Evolutionary conservation across 805 yeast species (phyloP).

Genomic region (Martiniozyma abietophila): DNA sequence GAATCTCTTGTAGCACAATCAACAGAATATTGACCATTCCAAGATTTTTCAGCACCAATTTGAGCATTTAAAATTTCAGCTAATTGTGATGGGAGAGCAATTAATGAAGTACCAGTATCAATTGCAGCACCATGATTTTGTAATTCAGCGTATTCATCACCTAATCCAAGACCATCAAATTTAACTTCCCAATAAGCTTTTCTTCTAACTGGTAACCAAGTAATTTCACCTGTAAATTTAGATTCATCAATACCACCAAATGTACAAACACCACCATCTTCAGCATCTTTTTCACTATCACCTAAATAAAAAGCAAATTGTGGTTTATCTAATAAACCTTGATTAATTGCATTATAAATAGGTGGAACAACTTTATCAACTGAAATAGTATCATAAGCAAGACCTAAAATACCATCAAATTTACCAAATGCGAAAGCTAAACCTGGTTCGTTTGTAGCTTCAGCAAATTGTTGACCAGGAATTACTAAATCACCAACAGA

Average conservation of each 20-base stretch:
- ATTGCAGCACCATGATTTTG: constrained; percentile 89
- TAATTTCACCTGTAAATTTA: constrained; percentile 71
- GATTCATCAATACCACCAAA: constrained; percentile 88
- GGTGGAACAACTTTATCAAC: constrained; percentile 91
- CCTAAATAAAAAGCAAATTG: constrained; percentile 90
- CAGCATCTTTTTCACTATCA: constrained; percentile 54
- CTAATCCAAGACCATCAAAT: constrained; percentile 83
- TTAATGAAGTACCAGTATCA: constrained; percentile 96
- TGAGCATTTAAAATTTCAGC: constrained; percentile 93
- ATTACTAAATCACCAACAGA: constrained; percentile 76
- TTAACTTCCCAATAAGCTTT: constrained; percentile 99
- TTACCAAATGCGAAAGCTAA: constrained; percentile 97
- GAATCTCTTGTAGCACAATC: constrained; percentile 81
- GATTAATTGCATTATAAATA: constrained; percentile 74
- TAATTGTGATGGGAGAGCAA: constrained; percentile 88
- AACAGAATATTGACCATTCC: constrained; percentile 94
- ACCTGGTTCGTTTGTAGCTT: constrained; percentile 96
- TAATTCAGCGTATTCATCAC: constrained; percentile 83
- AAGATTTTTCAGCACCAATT: constrained; percentile 94
- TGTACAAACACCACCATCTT: constrained; percentile 83
- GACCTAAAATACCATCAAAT: constrained; percentile 95
- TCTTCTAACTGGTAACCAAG: constrained; percentile 97
- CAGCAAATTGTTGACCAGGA: constrained; percentile 89
- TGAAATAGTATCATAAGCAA: constrained; percentile 87
- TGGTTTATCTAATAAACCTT: constrained; percentile 74